Conservation (phyloP, 768 basidiomycete species). For the Glaciozyma martinii region DNA sequence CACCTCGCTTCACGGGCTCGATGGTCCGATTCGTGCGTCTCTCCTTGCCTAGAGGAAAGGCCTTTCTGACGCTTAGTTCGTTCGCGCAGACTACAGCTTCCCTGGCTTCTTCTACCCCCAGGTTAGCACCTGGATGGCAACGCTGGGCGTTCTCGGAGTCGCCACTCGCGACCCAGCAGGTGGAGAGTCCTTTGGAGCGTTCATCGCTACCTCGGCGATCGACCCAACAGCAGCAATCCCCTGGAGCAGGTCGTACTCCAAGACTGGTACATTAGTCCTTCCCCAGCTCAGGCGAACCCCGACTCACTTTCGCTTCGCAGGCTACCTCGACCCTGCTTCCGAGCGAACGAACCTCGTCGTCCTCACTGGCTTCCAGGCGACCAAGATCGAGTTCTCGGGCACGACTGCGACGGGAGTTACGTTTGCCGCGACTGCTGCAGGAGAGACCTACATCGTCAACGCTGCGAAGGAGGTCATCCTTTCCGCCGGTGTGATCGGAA, state of each 20-base stretch:
- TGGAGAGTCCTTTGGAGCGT: slow-evolving; percentile 30
- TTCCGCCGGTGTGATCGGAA: slow-evolving; percentile 36
- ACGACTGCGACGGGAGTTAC: slow-evolving; percentile 42
- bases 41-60: not conserved
- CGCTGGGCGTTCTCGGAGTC: slow-evolving; percentile 29
- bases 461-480: slow-evolving; percentile 46
- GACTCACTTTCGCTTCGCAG: slow-evolving; percentile 22
- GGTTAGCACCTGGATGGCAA: slow-evolving; percentile 32
- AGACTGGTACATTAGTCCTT: slow-evolving; percentile 12
- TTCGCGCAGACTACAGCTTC: slow-evolving; percentile 23
- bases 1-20: slow-evolving; percentile 36
- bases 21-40: slow-evolving; percentile 29
- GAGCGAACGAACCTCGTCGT: slow-evolving; percentile 42
- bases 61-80: not conserved
- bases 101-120: slow-evolving; percentile 32
- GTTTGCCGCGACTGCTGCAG: slow-evolving; percentile 37
- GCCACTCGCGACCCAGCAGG: slow-evolving; percentile 26
- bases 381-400: slow-evolving; percentile 38
- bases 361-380: slow-evolving; percentile 44
- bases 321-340: slow-evolving; percentile 40
- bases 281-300: not conserved
- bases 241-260: slow-evolving; percentile 42
- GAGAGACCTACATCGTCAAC: slow-evolving; percentile 36
- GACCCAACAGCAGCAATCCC: slow-evolving; percentile 31
- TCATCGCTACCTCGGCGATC: slow-evolving; percentile 41